Evolutionary conservation across 352 stramenopile species (phyloP), one percentile per base, ranked within the genome.

Genomic region (Phytopythium boreale): DNA sequence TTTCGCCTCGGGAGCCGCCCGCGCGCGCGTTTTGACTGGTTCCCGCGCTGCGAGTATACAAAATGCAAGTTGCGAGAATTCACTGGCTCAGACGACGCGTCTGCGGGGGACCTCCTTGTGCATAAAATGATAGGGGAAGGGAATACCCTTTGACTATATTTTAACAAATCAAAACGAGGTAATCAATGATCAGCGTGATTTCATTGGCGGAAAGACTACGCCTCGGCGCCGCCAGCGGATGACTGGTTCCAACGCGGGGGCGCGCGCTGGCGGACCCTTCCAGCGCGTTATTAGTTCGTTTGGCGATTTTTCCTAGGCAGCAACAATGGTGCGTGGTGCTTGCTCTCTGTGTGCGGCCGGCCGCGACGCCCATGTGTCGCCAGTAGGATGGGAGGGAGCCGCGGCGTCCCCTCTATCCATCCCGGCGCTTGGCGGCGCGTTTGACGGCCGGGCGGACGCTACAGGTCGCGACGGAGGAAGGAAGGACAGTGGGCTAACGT

Each of bases 221-320:
- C 14, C 47, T 7, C 57, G 39, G 73, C 59, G 57, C 81, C 74
- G 70, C 75, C 73, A 64, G 78, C 74, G 59, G 76, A 88, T 92
- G 83, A 92, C 81, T 92, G 83, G 83, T 88, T 84, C 77, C 71
- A 82, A 59, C 61, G 59, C 65, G 64, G 66, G 70, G 69, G 69
- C 65, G 74, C 67, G 68, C 63, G 57, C 47, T 53, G 62, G 26
- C 49, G 14, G n/a, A 50, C 22, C 22, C 24, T 24, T 29, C 47
- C 47, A 34, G 7, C 59, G 19, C 44, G 63, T 69, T 77, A 84
- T 82, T 88, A 89, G 78, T 92, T 87, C 82, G 84, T 92, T 92
- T 92, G 70, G 84, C 84, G 79, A 89, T 59, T 88, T 89, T 89
- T 78, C 79, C 79, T 87, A 80, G 52, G 52, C 76, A 81, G 76